Percentiles rank a stretch among this genome's conserved stretches.
Evolutionary conservation across 345 rosid genomes (phyloP).

Genomic region (Crucihimalaya himalaica): DNA sequence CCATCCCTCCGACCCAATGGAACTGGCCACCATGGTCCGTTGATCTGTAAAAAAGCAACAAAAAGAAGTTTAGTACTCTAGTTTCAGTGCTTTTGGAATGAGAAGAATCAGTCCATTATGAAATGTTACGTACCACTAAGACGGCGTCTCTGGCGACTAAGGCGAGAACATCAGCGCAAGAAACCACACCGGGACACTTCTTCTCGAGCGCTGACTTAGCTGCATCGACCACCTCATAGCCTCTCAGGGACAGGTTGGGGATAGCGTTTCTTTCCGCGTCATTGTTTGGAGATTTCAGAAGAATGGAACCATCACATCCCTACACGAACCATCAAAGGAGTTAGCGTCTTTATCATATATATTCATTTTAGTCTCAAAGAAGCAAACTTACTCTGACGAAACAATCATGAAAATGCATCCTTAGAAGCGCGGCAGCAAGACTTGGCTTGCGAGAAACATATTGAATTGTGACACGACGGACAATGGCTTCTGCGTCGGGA

Average conservation of each 20-base stretch:
- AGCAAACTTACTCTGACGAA: conserved; percentile 49
- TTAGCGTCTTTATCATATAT: background rate
- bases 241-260: conserved; percentile 49
- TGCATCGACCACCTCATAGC: conserved; percentile 54
- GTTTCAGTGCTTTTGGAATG: background rate
- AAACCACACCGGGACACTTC: conserved; percentile 51
- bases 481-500: conserved; percentile 45
- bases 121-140: conserved; percentile 36
- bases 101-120: background rate
- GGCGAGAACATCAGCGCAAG: conserved; percentile 64
- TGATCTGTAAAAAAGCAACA: conserved; percentile 38
- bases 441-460: conserved; percentile 45
- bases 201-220: conserved; percentile 45
- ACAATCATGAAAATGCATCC: conserved; percentile 64
- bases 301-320: conserved; percentile 67
- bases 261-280: conserved; percentile 50
- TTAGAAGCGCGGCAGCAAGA: conserved; percentile 51
- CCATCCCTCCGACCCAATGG: conserved; percentile 71
- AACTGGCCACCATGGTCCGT: conserved; percentile 63
- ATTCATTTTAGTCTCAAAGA: background rate
- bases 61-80: background rate
- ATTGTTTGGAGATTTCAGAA: conserved; percentile 42
- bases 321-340: background rate
- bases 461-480: conserved; percentile 26
- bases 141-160: conserved; percentile 71